Evolutionary conservation across 2,329 filamentous ascomycete species (phyloP), one percentile per base, ranked within the genome.

Genomic region (Aspergillus sp.): DNA sequence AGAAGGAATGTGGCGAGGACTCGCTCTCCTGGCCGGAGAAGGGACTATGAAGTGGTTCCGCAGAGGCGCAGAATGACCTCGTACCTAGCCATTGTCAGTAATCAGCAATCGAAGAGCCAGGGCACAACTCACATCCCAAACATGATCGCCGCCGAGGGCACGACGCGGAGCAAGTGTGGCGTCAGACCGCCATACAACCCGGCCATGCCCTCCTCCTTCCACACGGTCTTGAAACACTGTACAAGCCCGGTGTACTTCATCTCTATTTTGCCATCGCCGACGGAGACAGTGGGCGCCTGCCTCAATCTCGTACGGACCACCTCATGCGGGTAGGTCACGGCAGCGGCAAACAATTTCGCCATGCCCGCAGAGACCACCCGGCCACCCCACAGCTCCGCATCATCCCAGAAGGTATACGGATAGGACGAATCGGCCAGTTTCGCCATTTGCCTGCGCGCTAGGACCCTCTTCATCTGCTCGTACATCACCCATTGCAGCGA

Each of bases 401-500:
- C 69, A 50, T 95, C 88, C 79, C 81, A 86, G 45, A 68, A 61
- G 4, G 66, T 83, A 56, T 74, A 78, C 24, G 72, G 65, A 27
- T 78, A 68, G 1, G 82, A 80, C 10, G 64, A 64, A 58, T 78
- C 47, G 42, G 62, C 41, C 55, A 68, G 30, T 75, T 69, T 32
- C 61, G 65, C 48, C 69, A 70, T 57, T 82, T 80, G 37, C 14
- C 86, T 68, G 27, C 65, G 63, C 28, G 72, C 74, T 20, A 95
- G 65, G n/a, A 69, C 68, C 15, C 74, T 67, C 71, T 95, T 96
- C 69, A 93, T 78, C 58, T 88, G 82, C 64, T 96, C 88, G 61
- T 95, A 96, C 48, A 95, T 64, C 51, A 93, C 80, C 86, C 86
- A 94, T 58, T 96, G 88, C 49, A 94, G 61, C 4, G 88, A 91